These are phyloP conservation scores for Pythium rhizo-oryzae DNA, from an alignment of 352 stramenopile species.

Conservation along the genomic window DNA sequence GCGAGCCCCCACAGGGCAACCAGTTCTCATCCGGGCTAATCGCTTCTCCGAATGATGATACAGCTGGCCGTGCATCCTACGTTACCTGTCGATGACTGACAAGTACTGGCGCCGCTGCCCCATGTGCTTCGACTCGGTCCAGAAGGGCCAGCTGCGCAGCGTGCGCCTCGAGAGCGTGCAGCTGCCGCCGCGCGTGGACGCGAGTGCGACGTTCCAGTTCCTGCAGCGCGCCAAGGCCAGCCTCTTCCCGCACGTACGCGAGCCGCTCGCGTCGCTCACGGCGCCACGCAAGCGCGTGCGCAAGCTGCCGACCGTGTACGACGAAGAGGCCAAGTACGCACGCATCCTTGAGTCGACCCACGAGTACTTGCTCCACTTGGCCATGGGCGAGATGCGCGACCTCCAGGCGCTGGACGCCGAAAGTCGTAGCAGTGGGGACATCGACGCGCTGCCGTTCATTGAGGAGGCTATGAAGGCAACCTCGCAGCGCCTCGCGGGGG, in stretches of 20 bases:
- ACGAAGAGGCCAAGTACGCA: conserved; percentile 64
- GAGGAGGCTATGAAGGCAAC: conserved; percentile 79
- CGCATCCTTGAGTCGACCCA: conserved; percentile 74
- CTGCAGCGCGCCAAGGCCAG: conserved; percentile 70
- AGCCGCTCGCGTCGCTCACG: not conserved
- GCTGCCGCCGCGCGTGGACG: conserved; percentile 57
- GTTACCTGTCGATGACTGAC: conserved; percentile 81
- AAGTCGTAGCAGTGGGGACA: conserved; percentile 69
- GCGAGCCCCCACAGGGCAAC: too few relatives aligned
- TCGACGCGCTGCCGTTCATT: conserved; percentile 77
- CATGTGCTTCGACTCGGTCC: conserved; percentile 88
- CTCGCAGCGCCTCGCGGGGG: conserved; percentile 48
- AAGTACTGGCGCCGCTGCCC: conserved; percentile 89
- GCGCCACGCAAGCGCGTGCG: conserved; percentile 37
- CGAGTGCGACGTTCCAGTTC: conserved; percentile 69
- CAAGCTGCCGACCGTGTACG: conserved; percentile 68
- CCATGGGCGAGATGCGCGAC: conserved; percentile 68
- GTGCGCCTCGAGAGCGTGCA: conserved; percentile 63
- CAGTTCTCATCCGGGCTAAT: not conserved
- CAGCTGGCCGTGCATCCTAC: conserved; percentile 84
- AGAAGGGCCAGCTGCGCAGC: conserved; percentile 80
- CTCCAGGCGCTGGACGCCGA: conserved; percentile 72
- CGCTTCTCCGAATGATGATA: not conserved
- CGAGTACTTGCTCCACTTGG: conserved; percentile 63
- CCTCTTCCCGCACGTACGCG: conserved; percentile 65